These are phyloP conservation scores for Pichia cabralensis DNA, from an alignment of 805 yeast genomes.

Conservation along the genomic window DNA sequence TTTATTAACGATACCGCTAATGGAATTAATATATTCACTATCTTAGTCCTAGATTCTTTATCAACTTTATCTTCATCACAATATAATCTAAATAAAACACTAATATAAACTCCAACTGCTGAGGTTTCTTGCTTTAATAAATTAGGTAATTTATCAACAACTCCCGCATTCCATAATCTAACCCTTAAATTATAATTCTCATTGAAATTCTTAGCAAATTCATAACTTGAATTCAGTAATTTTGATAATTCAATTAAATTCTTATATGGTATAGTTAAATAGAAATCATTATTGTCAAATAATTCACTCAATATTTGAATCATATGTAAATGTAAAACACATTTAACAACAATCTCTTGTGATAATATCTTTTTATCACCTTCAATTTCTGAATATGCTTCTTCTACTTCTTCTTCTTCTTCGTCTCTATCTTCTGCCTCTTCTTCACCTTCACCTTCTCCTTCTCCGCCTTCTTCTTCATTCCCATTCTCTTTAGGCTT, in stretches of 20 bases:
- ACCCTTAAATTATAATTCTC: conserved; percentile 80
- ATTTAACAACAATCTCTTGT: conserved; percentile 64
- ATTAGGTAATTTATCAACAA: conserved; percentile 88
- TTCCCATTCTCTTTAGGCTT: conserved; percentile 18
- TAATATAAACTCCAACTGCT: conserved; percentile 78
- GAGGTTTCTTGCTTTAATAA: conserved; percentile 85
- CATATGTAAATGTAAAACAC: conserved; percentile 82
- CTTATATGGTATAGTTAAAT: conserved; percentile 55
- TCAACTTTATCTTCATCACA: conserved; percentile 49
- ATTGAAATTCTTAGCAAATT: conserved; percentile 80
- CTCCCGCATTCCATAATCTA: conserved; percentile 85
- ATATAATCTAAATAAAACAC: conserved; percentile 70
- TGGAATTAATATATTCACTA: conserved; percentile 49
- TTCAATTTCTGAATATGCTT: conserved; percentile 2
- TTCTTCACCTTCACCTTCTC: conserved; percentile 8
- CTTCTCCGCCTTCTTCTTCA: conserved; percentile 13
- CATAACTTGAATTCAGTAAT: conserved; percentile 58
- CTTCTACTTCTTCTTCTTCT: conserved; percentile 13
- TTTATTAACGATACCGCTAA: conserved; percentile 63
- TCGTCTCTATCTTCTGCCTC: conserved; percentile 8
- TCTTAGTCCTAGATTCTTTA: conserved; percentile 35
- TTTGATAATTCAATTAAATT: conserved; percentile 51
- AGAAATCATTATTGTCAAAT: conserved; percentile 60
- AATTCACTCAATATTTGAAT: conserved; percentile 80
- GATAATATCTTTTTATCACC: conserved; percentile 39